phyloP scores from a whole-genome alignment of 208 protist genomes.

The Giardia duodenalis region DNA sequence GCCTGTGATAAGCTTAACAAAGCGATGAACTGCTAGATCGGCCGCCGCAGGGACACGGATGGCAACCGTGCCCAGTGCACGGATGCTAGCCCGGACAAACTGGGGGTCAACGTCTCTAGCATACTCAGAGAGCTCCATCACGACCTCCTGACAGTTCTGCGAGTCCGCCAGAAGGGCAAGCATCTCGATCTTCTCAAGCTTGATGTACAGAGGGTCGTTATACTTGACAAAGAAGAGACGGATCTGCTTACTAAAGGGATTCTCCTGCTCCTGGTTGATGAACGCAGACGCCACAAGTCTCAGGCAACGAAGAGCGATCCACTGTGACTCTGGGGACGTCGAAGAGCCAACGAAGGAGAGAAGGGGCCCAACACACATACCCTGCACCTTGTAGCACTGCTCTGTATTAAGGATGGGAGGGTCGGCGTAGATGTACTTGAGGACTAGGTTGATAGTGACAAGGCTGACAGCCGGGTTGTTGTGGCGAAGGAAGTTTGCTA shows the following conservation, averaged over 20 bases:
- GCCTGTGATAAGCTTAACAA: neutral
- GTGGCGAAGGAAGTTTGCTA: constrained; percentile 43
- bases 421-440: neutral
- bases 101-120: neutral
- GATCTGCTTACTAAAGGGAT: neutral
- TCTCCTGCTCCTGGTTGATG: neutral
- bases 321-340: constrained; percentile 33
- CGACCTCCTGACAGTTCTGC: neutral
- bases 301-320: constrained; percentile 32
- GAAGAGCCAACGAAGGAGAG: constrained; percentile 52
- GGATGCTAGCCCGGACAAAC: neutral
- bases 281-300: neutral
- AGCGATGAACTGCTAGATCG: neutral
- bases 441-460: neutral
- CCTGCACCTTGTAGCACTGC: neutral
- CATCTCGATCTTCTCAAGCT: constrained; percentile 44
- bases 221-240: constrained; percentile 39
- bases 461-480: neutral
- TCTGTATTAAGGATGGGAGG: neutral
- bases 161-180: constrained; percentile 26
- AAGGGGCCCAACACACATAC: neutral
- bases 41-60: neutral
- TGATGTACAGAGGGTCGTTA: constrained; percentile 45
- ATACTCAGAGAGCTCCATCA: constrained; percentile 9
- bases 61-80: neutral